Base-by-base conservation (phyloP, 2,329 filamentous ascomycete genomes). In the Aspergillus uvarum region DNA sequence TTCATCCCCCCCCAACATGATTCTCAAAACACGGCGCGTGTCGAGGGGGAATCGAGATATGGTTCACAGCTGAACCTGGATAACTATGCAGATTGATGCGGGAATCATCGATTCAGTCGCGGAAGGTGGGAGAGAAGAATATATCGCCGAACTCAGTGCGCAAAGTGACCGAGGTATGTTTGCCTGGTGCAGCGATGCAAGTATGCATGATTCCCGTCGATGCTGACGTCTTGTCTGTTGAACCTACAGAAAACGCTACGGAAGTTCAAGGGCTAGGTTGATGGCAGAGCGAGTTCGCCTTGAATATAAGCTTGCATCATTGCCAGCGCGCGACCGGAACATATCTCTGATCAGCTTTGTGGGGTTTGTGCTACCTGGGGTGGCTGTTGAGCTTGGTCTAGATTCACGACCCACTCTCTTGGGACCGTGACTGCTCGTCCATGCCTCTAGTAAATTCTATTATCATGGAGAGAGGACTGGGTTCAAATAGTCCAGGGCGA, bases 71-170 rank as follows among this genome's bases (percentile, higher is more conserved):
- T 63, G 50, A 58, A 26, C 47, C 31, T 54, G 11, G 50, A 22
- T 26, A 11, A 47, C 1, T 29, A 26, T 48, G 31, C 67, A 93
- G 90, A 48, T 80, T 96, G 55, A 84, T 96, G 74, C 91, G 89
- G 66, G 91, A 95, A 77, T 89, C 91, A 0, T 83, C 85, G 2
- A 94, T 94, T 63, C 85, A 88, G 68, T 87, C 89, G 53, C 92
- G 90, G 70, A 86, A 88, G 72, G 81, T 85, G 12, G 89, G 90
- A 22, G 91, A 95, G 72, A 85, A 86, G 67, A 85, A 85, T 4
- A 81, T 96, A 59, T 89, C 88, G n/a, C 87, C 89, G 2, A 87
- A 87, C 69, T 90, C 88, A 63, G 85, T 96, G 52, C 87, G 87
- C 73, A 93, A 89, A 73, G 90, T 90, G 51, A 90, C 90, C 2